phyloP scores from a whole-genome alignment of 129 eudicot genomes.

The Flaveria brownii region DNA sequence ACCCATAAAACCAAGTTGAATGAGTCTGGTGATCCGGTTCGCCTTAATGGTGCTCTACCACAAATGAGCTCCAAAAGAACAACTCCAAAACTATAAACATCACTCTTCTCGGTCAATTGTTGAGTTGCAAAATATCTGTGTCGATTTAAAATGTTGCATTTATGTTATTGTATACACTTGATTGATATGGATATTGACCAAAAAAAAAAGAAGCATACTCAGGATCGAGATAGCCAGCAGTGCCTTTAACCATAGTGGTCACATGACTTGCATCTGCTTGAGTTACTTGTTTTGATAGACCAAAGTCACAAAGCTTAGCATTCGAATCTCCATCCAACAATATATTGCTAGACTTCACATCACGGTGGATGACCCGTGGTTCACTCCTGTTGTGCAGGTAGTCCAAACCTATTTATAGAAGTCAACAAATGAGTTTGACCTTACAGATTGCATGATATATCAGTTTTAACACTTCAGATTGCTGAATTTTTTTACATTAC shows the following conservation, averaged over 20 bases:
- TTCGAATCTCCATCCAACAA: constrained; percentile 75
- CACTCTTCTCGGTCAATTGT: constrained; percentile 89
- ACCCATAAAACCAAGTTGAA: constrained; percentile 96
- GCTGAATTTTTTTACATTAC: not conserved
- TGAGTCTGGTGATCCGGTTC: constrained; percentile 88
- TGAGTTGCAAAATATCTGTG: constrained; percentile 82
- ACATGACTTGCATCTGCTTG: constrained; percentile 77
- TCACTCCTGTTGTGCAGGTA: constrained; percentile 83
- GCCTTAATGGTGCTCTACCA: constrained; percentile 85
- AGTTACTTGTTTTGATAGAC: constrained; percentile 74
- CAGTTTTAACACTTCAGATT: not conserved
- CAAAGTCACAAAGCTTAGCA: constrained; percentile 86
- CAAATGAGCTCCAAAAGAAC: constrained; percentile 96
- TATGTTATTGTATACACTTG: constrained; percentile 16
- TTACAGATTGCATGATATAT: constrained; percentile 5
- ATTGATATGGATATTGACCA: constrained; percentile 7
- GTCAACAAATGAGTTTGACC: constrained; percentile 29
- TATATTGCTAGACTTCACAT: constrained; percentile 88
- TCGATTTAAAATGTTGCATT: constrained; percentile 18
- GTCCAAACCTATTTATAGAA: constrained; percentile 69
- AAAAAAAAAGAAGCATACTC: constrained; percentile 51
- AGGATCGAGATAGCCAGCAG: constrained; percentile 95
- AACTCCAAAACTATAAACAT: constrained; percentile 91
- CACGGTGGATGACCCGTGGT: constrained; percentile 86
- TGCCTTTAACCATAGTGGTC: constrained; percentile 83